Base-by-base conservation (phyloP, 306 rosid genomes). In the Aeschynomene evenia region DNA sequence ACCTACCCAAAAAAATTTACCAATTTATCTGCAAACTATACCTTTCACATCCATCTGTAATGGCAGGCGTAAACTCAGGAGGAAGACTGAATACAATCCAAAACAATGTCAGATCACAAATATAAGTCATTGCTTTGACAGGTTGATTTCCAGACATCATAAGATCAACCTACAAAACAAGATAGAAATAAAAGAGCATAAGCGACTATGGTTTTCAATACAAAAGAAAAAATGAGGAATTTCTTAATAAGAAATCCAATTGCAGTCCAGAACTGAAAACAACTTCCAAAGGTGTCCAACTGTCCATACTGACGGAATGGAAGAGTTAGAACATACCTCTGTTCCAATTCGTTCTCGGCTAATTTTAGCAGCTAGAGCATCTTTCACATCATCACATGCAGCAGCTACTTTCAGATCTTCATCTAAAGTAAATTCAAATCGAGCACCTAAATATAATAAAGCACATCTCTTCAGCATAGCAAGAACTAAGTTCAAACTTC, bases 311-410 rank as follows among this genome's bases (percentile, higher is more conserved):
- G 12, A 59, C 80, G 61, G 31, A n/a, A 60, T 60, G 23, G 33
- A 52, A 60, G 65, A 71, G 16, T 56, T 66, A 52, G 46, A 57
- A 71, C 71, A 61, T 63, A 84, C 98, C 82, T 94, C 98, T n/a
- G 80, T 69, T 73, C 98, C 98, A 61, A 94, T 84, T 59, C 96
- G 90, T 80, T 94, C 97, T 67, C 89, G 76, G 86, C 96, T 94
- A 79, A 94, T 88, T 89, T 94, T 94, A 69, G 84, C 85, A 28
- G 86, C 86, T 7, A 90, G 86, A 66, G 96, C 98, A 81, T 77
- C 80, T 79, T 85, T 90, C 62, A 94, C 96, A 46, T 88, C 97
- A 81, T 84, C 86, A 58, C 80, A 85, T 33, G 97, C 81, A 68
- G 96, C 98, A 76, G 98, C 97, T 73, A 64, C 80, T 77, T 90